Evolutionary conservation across 768 basidiomycete genomes (phyloP).

Genomic region (Suillus occidentalis): DNA sequence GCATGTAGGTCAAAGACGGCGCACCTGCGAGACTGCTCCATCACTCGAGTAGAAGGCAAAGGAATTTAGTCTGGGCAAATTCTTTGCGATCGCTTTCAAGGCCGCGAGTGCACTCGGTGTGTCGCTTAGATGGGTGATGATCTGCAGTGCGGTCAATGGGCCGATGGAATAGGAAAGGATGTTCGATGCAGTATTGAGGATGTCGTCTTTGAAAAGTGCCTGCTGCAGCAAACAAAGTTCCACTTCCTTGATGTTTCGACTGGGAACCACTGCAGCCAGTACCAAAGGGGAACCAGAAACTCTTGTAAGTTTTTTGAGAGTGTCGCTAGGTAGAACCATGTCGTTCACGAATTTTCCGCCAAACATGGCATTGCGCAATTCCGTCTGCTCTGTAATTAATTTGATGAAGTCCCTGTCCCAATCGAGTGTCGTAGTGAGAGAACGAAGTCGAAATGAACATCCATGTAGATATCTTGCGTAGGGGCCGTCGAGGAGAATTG

Average conservation of each 20-base stretch:
- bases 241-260: constrained; percentile 22
- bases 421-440: constrained; percentile 22
- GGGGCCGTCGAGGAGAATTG: constrained; percentile 24
- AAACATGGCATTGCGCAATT: constrained; percentile 22
- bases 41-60: constrained; percentile 25
- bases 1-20: neutral
- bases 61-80: constrained; percentile 19
- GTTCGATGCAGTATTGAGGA: constrained; percentile 21
- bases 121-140: constrained; percentile 20
- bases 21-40: constrained; percentile 24
- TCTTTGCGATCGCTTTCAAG: constrained; percentile 18
- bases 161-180: constrained; percentile 22
- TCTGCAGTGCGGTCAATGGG: constrained; percentile 22
- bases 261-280: constrained; percentile 25
- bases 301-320: constrained; percentile 22
- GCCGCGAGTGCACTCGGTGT: constrained; percentile 19
- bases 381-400: constrained; percentile 22
- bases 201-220: constrained; percentile 24
- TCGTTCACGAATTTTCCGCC: constrained; percentile 20
- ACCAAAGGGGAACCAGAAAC: constrained; percentile 27
- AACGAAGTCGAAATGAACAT: constrained; percentile 25
- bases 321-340: constrained; percentile 10
- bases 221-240: constrained; percentile 27
- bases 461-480: constrained; percentile 20
- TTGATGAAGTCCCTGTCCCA: constrained; percentile 22